phyloP scores from a whole-genome alignment of 768 basidiomycete species.

The Podaxis rugospora region DNA sequence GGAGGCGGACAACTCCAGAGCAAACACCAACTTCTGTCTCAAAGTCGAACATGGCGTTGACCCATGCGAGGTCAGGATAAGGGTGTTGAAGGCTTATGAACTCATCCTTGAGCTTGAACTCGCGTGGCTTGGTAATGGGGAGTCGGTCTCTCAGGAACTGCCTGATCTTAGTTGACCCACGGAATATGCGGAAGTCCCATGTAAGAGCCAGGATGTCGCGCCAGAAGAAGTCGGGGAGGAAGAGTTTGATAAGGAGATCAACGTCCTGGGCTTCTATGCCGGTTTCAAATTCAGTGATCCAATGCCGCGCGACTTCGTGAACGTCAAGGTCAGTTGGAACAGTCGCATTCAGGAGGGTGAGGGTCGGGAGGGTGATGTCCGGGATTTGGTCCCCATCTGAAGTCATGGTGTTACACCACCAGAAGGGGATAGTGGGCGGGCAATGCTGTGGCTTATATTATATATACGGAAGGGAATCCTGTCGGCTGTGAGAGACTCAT shows the following conservation, averaged over 20 bases:
- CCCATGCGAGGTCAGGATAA: constrained; percentile 41
- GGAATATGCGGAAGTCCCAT: constrained; percentile 49
- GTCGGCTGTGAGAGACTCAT: not conserved
- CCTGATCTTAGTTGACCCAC: constrained; percentile 29
- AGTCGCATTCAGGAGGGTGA: constrained; percentile 20
- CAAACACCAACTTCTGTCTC: constrained; percentile 37
- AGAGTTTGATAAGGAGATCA: constrained; percentile 14
- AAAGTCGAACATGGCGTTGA: constrained; percentile 44
- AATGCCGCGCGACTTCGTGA: constrained; percentile 19
- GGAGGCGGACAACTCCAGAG: constrained; percentile 40
- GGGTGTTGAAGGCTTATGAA: constrained; percentile 27
- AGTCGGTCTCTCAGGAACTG: constrained; percentile 37
- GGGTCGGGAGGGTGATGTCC: constrained; percentile 21
- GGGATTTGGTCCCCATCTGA: not conserved
- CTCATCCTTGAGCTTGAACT: constrained; percentile 24
- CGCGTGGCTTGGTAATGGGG: constrained; percentile 21
- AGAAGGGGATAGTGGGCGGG: not conserved
- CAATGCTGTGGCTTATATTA: not conserved
- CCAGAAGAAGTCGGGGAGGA: constrained; percentile 32
- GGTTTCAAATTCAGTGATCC: constrained; percentile 22
- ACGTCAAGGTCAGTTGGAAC: constrained; percentile 19
- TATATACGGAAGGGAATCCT: not conserved
- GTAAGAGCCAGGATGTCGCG: constrained; percentile 49
- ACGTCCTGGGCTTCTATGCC: constrained; percentile 14
- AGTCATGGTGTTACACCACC: not conserved